A percentile compares a stretch with the other conserved stretches of the same genome.
These are phyloP conservation scores for Acanthamoeba castellanii DNA, from an alignment of 208 protist species.

Conservation along the genomic window DNA sequence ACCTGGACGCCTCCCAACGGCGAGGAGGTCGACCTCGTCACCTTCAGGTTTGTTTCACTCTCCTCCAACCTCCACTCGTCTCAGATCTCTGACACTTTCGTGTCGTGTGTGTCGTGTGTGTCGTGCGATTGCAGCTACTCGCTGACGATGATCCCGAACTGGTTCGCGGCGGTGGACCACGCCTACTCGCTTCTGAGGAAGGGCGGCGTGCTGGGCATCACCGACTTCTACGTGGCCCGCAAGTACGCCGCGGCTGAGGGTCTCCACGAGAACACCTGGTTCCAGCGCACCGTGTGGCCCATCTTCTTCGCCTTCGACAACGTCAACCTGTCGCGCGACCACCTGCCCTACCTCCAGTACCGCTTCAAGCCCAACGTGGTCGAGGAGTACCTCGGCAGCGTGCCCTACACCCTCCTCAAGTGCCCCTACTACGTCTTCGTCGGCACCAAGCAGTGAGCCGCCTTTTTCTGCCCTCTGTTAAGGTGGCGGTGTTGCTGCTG, in stretches of 20 bases:
- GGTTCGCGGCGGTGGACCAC: constrained; percentile 56
- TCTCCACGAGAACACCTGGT: constrained; percentile 25
- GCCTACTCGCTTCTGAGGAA: background rate
- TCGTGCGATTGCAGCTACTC: constrained; percentile 22
- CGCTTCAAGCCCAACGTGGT: background rate
- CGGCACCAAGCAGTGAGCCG: constrained; percentile 39
- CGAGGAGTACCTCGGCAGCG: constrained; percentile 47
- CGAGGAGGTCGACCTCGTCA: constrained; percentile 62
- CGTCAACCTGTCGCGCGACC: constrained; percentile 55
- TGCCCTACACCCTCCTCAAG: constrained; percentile 65
- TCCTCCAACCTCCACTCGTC: background rate
- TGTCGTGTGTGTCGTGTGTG: background rate
- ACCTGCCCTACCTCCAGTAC: constrained; percentile 66
- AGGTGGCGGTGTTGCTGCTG: background rate
- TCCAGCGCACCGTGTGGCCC: constrained; percentile 62
- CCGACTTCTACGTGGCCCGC: constrained; percentile 65
- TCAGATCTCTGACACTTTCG: background rate
- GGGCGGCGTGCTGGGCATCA: constrained; percentile 53
- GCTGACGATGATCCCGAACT: constrained; percentile 74
- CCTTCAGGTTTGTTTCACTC: constrained; percentile 27
- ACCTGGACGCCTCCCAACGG: constrained; percentile 47
- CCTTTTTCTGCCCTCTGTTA: background rate
- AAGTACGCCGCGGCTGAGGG: constrained; percentile 44
- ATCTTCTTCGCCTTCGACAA: constrained; percentile 72
- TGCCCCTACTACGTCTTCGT: constrained; percentile 67